phyloP scores from a whole-genome alignment of 1,284 basidiomycete genomes.

The Ustilago loliicola region DNA sequence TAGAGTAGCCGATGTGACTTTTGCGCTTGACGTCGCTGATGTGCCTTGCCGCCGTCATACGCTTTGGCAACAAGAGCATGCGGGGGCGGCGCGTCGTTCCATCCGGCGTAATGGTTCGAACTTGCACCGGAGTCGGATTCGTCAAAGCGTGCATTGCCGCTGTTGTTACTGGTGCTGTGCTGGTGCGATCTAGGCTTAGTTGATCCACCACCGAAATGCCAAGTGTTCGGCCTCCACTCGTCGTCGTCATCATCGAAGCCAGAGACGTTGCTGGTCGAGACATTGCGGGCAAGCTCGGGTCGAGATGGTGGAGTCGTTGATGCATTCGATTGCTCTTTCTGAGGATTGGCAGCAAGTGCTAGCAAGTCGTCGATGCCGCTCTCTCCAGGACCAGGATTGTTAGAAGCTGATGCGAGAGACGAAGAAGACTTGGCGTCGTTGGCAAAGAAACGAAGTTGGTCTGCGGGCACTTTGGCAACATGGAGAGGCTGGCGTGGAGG shows the following conservation, averaged over 20 bases:
- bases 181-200: slow-evolving; percentile 6
- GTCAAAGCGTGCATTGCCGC: neutral
- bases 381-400: slow-evolving; percentile 51
- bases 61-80: slow-evolving; percentile 56
- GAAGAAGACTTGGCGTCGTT: slow-evolving; percentile 26
- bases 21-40: slow-evolving; percentile 30
- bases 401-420: neutral
- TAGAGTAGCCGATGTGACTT: slow-evolving; percentile 56
- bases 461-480: slow-evolving; percentile 46
- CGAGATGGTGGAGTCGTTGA: slow-evolving; percentile 5
- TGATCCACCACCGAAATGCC: slow-evolving; percentile 49
- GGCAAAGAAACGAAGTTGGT: slow-evolving; percentile 54
- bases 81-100: slow-evolving; percentile 60
- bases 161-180: neutral
- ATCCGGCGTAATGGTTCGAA: slow-evolving; percentile 38
- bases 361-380: slow-evolving; percentile 65
- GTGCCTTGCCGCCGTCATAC: slow-evolving; percentile 49
- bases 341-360: slow-evolving; percentile 24
- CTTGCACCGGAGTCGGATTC: neutral
- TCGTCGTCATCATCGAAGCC: slow-evolving; percentile 22
- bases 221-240: slow-evolving; percentile 62
- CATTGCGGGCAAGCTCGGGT: slow-evolving; percentile 18
- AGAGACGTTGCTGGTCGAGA: slow-evolving; percentile 23
- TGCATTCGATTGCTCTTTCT: neutral
- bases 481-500: slow-evolving; percentile 37